A percentile compares a stretch with the other conserved stretches of the same genome.
These are phyloP conservation scores for Dactylellina leptospora DNA, from an alignment of 2,329 filamentous ascomycete genomes.

Conservation along the genomic window DNA sequence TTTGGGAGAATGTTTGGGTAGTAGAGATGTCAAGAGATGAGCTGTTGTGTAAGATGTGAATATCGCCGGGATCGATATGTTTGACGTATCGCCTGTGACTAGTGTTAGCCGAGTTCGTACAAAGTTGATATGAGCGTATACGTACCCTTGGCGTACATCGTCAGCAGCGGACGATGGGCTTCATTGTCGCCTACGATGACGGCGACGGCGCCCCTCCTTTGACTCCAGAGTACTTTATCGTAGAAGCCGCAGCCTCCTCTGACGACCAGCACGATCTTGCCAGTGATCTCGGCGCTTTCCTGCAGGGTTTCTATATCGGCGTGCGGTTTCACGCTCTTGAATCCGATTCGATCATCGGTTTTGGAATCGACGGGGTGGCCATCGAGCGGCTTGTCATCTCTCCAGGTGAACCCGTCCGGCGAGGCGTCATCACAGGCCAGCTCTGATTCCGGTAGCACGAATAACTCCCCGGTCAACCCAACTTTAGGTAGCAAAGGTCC, in stretches of 20 bases:
- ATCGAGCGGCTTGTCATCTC: constrained; percentile 57
- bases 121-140: constrained; percentile 12
- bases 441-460: constrained; percentile 73
- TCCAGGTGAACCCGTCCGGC: constrained; percentile 75
- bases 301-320: constrained; percentile 92
- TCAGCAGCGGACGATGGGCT: constrained; percentile 85
- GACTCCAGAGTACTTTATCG: constrained; percentile 97
- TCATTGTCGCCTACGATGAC: constrained; percentile 94
- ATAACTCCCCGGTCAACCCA: constrained; percentile 87
- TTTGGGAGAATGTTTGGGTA: constrained; percentile 55
- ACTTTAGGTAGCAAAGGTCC: constrained; percentile 78
- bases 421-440: constrained; percentile 94
- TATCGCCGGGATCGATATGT: constrained; percentile 89
- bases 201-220: constrained; percentile 85
- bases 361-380: constrained; percentile 55
- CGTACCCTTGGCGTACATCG: constrained; percentile 85
- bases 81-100: constrained; percentile 81
- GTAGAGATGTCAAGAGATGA: constrained; percentile 84
- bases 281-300: constrained; percentile 88
- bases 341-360: constrained; percentile 51
- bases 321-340: constrained; percentile 60
- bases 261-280: constrained; percentile 90
- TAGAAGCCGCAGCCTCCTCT: constrained; percentile 94
- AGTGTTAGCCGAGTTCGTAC: constrained; percentile 20
- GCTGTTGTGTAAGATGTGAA: constrained; percentile 96